Evolutionary conservation across 352 stramenopile genomes (phyloP).

Genomic region (Vaucheria bursata): DNA sequence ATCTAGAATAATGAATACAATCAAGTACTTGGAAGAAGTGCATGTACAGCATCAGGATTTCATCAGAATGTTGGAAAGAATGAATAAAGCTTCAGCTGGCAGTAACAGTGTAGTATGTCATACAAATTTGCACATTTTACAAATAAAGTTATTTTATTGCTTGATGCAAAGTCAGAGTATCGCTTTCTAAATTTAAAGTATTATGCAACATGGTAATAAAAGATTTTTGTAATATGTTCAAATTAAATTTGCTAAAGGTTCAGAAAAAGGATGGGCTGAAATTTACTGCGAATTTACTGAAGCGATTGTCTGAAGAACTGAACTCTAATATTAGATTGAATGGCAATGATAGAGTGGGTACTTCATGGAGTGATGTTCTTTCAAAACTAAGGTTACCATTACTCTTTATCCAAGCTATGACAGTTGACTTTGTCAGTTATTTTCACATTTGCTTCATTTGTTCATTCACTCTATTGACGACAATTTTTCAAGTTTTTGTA

Average conservation of each 20-base stretch:
- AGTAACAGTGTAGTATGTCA: slow-evolving; percentile 5
- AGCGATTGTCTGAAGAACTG: not conserved
- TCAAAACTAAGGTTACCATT: not conserved
- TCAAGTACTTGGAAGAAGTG: slow-evolving; percentile 22
- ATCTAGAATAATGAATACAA: slow-evolving; percentile 32
- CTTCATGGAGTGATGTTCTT: not conserved
- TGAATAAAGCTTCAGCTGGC: not conserved
- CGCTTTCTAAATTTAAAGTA: not conserved
- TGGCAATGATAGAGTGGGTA: slow-evolving; percentile 19
- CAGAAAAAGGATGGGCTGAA: slow-evolving; percentile 3
- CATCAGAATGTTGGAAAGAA: not conserved
- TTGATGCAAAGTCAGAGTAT: not conserved
- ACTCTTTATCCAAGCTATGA: no score
- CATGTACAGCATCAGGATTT: slow-evolving; percentile 1
- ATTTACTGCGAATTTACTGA: slow-evolving; percentile 9
- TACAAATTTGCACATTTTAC: not conserved
- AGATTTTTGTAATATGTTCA: not conserved
- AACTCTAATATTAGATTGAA: not conserved
- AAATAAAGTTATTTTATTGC: not conserved
- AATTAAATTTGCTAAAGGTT: not conserved
- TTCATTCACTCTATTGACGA: not conserved
- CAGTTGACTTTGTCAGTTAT: not conserved
- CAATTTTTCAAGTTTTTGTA: not conserved
- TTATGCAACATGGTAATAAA: not conserved
- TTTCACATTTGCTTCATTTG: not conserved